Evolutionary conservation across 2,329 filamentous ascomycete species (phyloP), one percentile per base, ranked within the genome.

Genomic region (Fusarium setosum): DNA sequence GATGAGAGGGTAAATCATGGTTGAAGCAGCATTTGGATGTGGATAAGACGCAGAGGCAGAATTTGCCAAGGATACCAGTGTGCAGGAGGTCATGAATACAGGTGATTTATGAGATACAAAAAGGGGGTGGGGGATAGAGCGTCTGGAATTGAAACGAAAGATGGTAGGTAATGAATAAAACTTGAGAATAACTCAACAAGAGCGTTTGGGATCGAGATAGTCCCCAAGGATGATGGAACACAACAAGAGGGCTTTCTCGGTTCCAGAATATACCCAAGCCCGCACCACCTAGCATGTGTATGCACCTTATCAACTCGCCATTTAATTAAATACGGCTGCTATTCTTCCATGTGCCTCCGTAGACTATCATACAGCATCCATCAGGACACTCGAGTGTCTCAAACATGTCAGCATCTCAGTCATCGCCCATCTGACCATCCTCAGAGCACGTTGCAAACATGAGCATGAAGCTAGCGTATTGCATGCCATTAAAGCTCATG

Each of bases 21-120:
- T 21, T 18, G 12, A 17, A 29, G 12, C 21, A 37, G 47, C 32
- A 26, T 35, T 34, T 35, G 35, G 32, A 12, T 37, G 41, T 44
- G 29, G 26, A 29, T 29, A 40, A 26, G 18, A 20, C 24, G 49
- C 18, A 40, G 13, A 10, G 20, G 15, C 49, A 32, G 41, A 32
- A 44, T 60, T 65, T 56, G 37, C 29, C n/a, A 65, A 59, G 54
- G 58, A 71, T 69, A 67, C 59, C 56, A 63, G 44, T 42, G 56
- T 38, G 58, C 45, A n/a, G 21, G 49, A 11, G 37, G 49, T 55
- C 41, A 26, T n/a, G 45, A 44, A 53, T 62, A 49, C 50, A 55
- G 58, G n/a, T 45, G 51, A 52, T 63, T 45, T 47, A 42, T 41
- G 40, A 23, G 34, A 44, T 37, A 23, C 29, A 32, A 54, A 23